Evolutionary conservation across 2,329 filamentous ascomycete genomes (phyloP), one percentile per base, ranked within the genome.

Genomic region (Hypoxylon sp.): DNA sequence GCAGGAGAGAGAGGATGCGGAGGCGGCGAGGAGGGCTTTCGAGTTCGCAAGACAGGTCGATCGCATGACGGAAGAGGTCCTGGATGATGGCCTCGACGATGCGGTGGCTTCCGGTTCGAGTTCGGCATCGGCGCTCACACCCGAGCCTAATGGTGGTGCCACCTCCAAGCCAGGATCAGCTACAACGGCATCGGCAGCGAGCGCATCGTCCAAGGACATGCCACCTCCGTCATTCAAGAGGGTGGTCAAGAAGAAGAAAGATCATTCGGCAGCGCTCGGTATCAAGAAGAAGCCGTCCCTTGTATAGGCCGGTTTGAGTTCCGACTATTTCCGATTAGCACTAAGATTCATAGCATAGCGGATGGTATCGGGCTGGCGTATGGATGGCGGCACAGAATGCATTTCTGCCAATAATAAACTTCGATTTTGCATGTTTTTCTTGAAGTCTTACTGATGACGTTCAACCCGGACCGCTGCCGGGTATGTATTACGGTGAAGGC

Each of bases 191-290:
- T 64, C 67, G 5, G 9, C 60, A 1, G 17, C 51, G 5, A 64
- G 36, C 2, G 41, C 49, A 5, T 23, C 60, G 17, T 58, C 72
- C 2, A 75, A 73, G 7, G 77, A 81, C 60, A 83, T 84, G 70
- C 82, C 89, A 1, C 85, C 87, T 4, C 90, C 91, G 2, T 89
- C 88, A 0, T 97, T 95, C 75, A 91, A 92, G 79, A 85, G 92
- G 66, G 87, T 89, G 46, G 85, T 91, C 52, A 97, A 97, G 82
- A 91, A 93, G 82, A 98, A 97, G 82, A 97, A 96, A 80, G 90
- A 96, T 65, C 87, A 91, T 63, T 83, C 89, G 0, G 89, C 91
- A 13, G 82, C 90, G 21, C 80, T 97, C 52, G 94, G 94, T 0
- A 94, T 98, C 74, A 98, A 97, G 84, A 96, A 93, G 85, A 95